A percentile compares a stretch with the other conserved stretches of the same genome.
These are phyloP conservation scores for Lactuca saligna DNA, from an alignment of 129 eudicot genomes.

Conservation along the genomic window DNA sequence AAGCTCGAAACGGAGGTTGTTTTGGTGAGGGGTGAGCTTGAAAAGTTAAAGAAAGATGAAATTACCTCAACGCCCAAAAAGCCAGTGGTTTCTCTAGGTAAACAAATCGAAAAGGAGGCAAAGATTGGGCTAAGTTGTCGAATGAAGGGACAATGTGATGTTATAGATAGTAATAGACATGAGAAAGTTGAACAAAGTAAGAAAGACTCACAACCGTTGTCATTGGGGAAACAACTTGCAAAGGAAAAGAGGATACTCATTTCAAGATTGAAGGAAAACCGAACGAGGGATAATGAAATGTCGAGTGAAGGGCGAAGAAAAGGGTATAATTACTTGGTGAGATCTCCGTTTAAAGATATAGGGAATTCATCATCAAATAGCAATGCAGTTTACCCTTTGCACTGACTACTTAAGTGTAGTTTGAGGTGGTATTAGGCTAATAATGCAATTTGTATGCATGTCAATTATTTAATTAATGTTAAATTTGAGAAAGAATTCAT, in stretches of 20 bases:
- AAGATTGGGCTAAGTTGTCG: constrained; percentile 39
- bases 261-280: constrained; percentile 48
- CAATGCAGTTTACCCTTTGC: constrained; percentile 51
- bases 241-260: constrained; percentile 56
- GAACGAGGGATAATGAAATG: constrained; percentile 12
- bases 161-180: constrained; percentile 3
- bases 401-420: constrained; percentile 25
- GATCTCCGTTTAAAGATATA: constrained; percentile 61
- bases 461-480: neutral
- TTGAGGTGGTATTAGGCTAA: constrained; percentile 10
- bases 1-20: constrained; percentile 43
- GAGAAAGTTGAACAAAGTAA: constrained; percentile 28
- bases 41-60: constrained; percentile 39
- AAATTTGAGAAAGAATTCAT: neutral
- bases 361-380: constrained; percentile 45
- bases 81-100: constrained; percentile 31
- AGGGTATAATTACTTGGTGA: constrained; percentile 26
- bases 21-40: constrained; percentile 41
- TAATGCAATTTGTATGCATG: constrained; percentile 6
- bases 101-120: constrained; percentile 56
- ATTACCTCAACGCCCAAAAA: constrained; percentile 28
- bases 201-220: constrained; percentile 42
- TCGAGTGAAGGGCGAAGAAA: constrained; percentile 38
- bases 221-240: constrained; percentile 71
- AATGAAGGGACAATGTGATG: constrained; percentile 40